Percentiles rank a stretch among this genome's conserved stretches.
Conservation (phyloP, 2,329 filamentous ascomycete species). For the Exophiala spinifera region DNA sequence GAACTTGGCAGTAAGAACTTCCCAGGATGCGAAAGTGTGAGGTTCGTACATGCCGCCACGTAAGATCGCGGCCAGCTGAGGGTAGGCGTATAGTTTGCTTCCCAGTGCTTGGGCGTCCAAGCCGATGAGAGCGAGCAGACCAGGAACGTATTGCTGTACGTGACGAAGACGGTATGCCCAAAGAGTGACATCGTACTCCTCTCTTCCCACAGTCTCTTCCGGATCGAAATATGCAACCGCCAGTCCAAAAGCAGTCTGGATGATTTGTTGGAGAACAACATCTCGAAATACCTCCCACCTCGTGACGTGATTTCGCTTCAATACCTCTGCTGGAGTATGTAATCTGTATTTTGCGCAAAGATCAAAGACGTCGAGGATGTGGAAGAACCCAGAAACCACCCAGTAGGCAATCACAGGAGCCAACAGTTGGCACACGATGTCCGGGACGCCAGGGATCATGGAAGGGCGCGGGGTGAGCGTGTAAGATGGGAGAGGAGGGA, state of each 20-base stretch:
- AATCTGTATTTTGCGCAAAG: constrained; percentile 87
- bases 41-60: constrained; percentile 74
- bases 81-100: constrained; percentile 69
- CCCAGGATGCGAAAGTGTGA: constrained; percentile 80
- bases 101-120: constrained; percentile 73
- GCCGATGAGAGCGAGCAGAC: constrained; percentile 67
- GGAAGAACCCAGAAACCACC: constrained; percentile 79
- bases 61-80: constrained; percentile 70
- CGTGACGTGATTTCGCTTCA: constrained; percentile 80
- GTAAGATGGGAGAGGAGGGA: constrained; percentile 86
- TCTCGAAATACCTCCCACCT: constrained; percentile 84
- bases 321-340: constrained; percentile 88
- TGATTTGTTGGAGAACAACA: constrained; percentile 85
- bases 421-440: constrained; percentile 73
- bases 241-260: constrained; percentile 73
- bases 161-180: constrained; percentile 83
- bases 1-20: constrained; percentile 67
- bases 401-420: constrained; percentile 84
- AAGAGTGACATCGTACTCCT: constrained; percentile 81
- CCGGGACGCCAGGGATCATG: constrained; percentile 73
- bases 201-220: constrained; percentile 69
- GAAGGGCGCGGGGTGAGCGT: constrained; percentile 66
- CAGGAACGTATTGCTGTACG: constrained; percentile 73
- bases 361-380: constrained; percentile 80
- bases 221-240: constrained; percentile 70